Evolutionary conservation across 495 filamentous ascomycete species (phyloP).

Genomic region (Hypoxylon cercidicola): DNA sequence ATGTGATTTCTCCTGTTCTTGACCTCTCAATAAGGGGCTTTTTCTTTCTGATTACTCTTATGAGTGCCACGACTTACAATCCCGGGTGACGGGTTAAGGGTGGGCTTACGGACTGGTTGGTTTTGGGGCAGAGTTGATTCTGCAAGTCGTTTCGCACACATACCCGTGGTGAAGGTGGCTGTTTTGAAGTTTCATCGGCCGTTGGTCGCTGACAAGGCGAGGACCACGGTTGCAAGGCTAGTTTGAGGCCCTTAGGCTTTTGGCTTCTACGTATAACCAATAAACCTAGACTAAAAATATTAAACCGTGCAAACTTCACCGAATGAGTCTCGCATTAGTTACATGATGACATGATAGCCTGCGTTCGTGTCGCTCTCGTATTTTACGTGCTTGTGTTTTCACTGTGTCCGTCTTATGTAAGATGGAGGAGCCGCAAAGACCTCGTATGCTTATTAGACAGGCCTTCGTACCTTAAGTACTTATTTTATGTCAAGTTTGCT

Average conservation of each 20-base stretch:
- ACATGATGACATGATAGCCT: background rate
- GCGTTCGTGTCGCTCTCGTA: background rate
- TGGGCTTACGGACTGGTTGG: slow-evolving; percentile 34
- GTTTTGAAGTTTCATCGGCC: slow-evolving; percentile 38
- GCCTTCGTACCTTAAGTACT: too few species aligned
- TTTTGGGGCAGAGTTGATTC: slow-evolving; percentile 13
- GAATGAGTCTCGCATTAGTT: background rate
- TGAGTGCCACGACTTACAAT: slow-evolving; percentile 44
- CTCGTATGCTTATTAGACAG: too few species aligned
- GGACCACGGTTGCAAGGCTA: slow-evolving; percentile 14
- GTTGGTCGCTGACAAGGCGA: slow-evolving; percentile 6
- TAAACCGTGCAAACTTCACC: slow-evolving; percentile 41
- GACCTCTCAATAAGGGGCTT: slow-evolving; percentile 31
- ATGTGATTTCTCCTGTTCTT: slow-evolving; percentile 42
- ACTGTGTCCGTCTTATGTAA: too few species aligned
- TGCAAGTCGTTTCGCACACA: slow-evolving; percentile 24
- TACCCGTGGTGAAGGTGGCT: slow-evolving; percentile 27
- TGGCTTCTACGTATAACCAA: slow-evolving; percentile 36
- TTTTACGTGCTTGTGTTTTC: background rate
- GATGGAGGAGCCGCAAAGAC: too few species aligned
- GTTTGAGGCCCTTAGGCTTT: slow-evolving; percentile 19
- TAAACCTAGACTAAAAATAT: slow-evolving; percentile 47
- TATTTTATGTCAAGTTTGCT: too few species aligned
- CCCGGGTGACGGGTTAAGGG: slow-evolving; percentile 38
- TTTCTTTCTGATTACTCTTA: slow-evolving; percentile 41